These are phyloP conservation scores for Populus hybrid DNA, from an alignment of 441 rosid species.

Conservation along the genomic window DNA sequence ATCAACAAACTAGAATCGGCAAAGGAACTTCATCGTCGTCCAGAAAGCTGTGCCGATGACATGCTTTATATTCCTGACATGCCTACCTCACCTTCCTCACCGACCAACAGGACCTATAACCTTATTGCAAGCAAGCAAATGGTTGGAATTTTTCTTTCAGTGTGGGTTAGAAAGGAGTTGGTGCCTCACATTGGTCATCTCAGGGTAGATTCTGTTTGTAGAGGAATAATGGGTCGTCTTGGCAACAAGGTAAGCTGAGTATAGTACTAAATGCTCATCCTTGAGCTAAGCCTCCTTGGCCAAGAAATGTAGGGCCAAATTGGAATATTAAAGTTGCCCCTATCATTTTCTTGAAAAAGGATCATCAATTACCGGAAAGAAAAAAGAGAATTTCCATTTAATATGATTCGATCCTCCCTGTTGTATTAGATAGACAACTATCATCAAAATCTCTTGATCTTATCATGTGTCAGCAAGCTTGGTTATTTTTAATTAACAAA, in stretches of 20 bases:
- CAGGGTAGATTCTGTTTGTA: conserved; percentile 70
- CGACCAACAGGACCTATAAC: conserved; percentile 39
- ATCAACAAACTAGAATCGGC: conserved; percentile 22
- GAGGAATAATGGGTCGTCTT: conserved; percentile 90
- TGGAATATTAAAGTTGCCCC: not conserved
- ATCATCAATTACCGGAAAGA: not conserved
- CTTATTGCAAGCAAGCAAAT: conserved; percentile 83
- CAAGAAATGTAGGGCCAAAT: not conserved
- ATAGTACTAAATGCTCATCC: not conserved
- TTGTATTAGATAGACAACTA: not conserved
- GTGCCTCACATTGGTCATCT: conserved; percentile 81
- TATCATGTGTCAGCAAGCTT: not conserved
- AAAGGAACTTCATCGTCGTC: conserved; percentile 3
- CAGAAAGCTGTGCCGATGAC: conserved; percentile 30
- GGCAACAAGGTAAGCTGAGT: conserved; percentile 75
- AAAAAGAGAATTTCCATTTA: not conserved
- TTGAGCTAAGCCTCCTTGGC: not conserved
- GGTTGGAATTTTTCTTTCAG: conserved; percentile 85
- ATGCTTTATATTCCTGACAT: conserved; percentile 33
- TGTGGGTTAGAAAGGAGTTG: conserved; percentile 80
- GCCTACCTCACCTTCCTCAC: conserved; percentile 25
- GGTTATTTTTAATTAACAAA: not conserved
- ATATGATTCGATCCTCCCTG: not conserved
- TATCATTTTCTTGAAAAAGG: not conserved
- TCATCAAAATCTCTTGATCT: not conserved